phyloP scores from a whole-genome alignment of 2,329 filamentous ascomycete genomes.

The Colletotrichum sp. region DNA sequence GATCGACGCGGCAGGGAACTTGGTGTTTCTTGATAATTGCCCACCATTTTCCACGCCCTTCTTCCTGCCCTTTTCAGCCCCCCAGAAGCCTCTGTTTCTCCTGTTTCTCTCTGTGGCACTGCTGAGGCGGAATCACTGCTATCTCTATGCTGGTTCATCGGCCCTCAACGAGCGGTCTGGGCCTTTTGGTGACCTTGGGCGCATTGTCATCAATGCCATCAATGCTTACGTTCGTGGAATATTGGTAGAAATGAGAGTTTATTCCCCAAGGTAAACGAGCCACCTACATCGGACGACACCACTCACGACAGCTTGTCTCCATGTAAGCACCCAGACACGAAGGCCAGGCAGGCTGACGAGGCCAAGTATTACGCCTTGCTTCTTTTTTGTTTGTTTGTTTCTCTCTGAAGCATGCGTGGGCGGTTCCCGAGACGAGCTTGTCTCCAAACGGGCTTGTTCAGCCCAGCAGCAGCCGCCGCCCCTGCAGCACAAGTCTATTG shows the following conservation, averaged over 20 bases:
- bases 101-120: background rate
- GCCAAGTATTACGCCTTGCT: background rate
- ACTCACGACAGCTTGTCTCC: background rate
- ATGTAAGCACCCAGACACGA: background rate
- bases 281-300: background rate
- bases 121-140: background rate
- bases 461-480: conserved; percentile 10
- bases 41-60: background rate
- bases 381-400: conserved; percentile 3
- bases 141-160: background rate
- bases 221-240: background rate
- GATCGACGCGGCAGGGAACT: conserved; percentile 14
- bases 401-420: background rate
- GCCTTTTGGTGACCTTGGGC: background rate
- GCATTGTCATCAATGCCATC: background rate
- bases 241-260: background rate
- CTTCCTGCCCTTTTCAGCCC: background rate
- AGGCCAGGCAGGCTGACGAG: background rate
- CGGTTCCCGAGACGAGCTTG: conserved; percentile 11
- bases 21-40: conserved; percentile 18
- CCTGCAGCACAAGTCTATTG: conserved; percentile 6
- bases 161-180: background rate
- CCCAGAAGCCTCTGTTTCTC: conserved; percentile 4
- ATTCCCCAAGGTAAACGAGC: background rate
- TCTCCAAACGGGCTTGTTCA: background rate